A percentile compares a stretch with the other conserved stretches of the same genome.
Conservation (phyloP, 306 rosid species). For the Citrullus mucosospermus region DNA sequence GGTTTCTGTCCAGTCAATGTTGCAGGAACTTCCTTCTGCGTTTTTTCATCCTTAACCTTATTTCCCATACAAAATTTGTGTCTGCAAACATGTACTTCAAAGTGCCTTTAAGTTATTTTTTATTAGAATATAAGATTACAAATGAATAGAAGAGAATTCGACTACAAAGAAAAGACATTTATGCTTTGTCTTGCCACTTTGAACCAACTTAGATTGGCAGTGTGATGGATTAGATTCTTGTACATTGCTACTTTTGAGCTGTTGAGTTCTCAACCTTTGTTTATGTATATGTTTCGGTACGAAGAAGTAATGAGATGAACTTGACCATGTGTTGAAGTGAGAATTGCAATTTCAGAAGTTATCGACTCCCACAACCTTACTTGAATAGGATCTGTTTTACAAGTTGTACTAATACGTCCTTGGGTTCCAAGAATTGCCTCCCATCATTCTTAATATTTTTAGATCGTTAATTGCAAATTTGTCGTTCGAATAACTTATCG, state of each 20-base stretch:
- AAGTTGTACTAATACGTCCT: no score
- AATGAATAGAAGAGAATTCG: not conserved
- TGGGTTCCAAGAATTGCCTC: no score
- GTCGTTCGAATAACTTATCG: not conserved
- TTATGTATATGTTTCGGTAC: no score
- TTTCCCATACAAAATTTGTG: not conserved
- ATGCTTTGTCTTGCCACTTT: not conserved
- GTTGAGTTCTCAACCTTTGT: not conserved
- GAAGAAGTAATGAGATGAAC: not conserved
- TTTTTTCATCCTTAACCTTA: not conserved
- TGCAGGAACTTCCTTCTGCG: not conserved
- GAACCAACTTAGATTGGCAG: not conserved
- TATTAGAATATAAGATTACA: not conserved
- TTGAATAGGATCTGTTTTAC: no score
- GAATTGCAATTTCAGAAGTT: not conserved
- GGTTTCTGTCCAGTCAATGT: not conserved
- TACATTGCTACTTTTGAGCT: not conserved
- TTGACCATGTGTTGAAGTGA: not conserved
- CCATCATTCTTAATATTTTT: not conserved
- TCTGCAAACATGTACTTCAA: not conserved
- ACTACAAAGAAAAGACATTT: not conserved
- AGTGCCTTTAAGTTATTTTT: not conserved
- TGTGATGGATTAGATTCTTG: not conserved
- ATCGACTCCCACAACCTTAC: no score
- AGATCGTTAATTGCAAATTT: not conserved